Evolutionary conservation across 139 green algal species (phyloP).

Genomic region (Chlorella vulgaris): DNA sequence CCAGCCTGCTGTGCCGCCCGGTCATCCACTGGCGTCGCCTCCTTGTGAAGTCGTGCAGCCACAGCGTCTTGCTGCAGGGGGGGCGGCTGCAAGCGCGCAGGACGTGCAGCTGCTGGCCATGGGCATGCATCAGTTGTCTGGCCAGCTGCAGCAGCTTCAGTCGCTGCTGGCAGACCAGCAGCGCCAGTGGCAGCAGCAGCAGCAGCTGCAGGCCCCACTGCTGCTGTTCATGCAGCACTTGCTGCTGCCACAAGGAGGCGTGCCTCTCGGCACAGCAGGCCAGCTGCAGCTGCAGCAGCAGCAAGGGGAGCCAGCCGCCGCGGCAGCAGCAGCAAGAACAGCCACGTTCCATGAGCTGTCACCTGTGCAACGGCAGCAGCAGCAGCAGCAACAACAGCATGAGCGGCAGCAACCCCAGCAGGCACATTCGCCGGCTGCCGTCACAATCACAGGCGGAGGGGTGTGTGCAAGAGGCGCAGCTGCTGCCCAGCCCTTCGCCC

Average conservation of each 20-base stretch:
- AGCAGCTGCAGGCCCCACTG: slow-evolving; percentile 10
- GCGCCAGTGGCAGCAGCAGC: slow-evolving; percentile 25
- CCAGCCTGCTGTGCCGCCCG: neutral
- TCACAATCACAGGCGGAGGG: no score
- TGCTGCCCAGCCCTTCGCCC: no score
- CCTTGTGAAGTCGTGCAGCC: neutral
- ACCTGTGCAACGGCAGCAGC: neutral
- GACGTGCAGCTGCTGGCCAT: neutral
- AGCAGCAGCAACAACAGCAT: no score
- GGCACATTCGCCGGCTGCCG: no score
- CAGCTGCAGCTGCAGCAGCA: slow-evolving; percentile 6
- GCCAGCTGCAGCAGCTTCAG: slow-evolving; percentile 6
- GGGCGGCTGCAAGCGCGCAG: neutral
- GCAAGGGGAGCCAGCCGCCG: neutral
- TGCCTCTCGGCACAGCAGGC: no score
- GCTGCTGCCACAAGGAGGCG: slow-evolving; percentile 1
- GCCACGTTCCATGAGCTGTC: neutral
- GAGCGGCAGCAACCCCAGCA: no score
- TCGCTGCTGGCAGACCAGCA: slow-evolving; percentile 13
- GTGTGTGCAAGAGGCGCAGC: no score
- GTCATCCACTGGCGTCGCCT: neutral
- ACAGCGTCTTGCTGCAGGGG: neutral
- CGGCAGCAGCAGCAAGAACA: neutral
- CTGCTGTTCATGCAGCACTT: slow-evolving; percentile 9
- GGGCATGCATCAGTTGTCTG: slow-evolving; percentile 1